These are phyloP conservation scores for Flaveria bidentis DNA, from an alignment of 129 eudicot species.

Conservation along the genomic window DNA sequence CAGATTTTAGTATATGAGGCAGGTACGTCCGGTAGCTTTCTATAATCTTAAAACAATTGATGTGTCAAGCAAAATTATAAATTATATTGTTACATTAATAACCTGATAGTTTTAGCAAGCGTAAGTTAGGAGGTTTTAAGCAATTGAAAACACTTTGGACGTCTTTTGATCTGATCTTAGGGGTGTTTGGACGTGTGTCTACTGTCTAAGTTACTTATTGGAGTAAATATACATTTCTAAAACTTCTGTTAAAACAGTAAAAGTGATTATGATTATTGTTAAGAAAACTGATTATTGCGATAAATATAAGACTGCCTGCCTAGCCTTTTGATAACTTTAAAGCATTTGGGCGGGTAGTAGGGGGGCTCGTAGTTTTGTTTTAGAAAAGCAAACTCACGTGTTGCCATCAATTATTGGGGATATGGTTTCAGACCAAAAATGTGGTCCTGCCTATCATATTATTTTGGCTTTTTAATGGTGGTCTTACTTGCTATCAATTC, in stretches of 20 bases:
- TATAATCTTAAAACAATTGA: too few relatives aligned
- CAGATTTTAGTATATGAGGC: conserved; percentile 13
- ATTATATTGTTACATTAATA: too few relatives aligned
- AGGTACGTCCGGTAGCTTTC: neutral
- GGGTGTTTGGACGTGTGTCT: neutral
- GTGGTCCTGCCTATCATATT: conserved; percentile 9
- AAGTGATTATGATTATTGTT: too few relatives aligned
- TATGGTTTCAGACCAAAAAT: neutral
- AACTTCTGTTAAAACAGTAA: too few relatives aligned
- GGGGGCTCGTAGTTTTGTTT: neutral
- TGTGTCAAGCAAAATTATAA: too few relatives aligned
- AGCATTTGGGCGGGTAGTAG: neutral
- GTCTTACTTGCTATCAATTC: neutral
- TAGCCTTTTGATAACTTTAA: neutral
- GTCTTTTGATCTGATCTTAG: neutral
- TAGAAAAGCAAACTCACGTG: conserved; percentile 16
- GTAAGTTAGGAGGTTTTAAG: too few relatives aligned
- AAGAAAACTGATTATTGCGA: too few relatives aligned
- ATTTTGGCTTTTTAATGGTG: conserved; percentile 1
- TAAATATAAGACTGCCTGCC: neutral
- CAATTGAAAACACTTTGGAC: neutral
- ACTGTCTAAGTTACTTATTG: neutral
- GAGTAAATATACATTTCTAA: too few relatives aligned
- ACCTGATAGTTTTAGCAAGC: too few relatives aligned
- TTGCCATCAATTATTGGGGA: conserved; percentile 13